A percentile compares a stretch with the other conserved stretches of the same genome.
These are phyloP conservation scores for Anthoceros angustus DNA, from an alignment of 225 moss, liverwort and hornwort genomes.

Conservation along the genomic window DNA sequence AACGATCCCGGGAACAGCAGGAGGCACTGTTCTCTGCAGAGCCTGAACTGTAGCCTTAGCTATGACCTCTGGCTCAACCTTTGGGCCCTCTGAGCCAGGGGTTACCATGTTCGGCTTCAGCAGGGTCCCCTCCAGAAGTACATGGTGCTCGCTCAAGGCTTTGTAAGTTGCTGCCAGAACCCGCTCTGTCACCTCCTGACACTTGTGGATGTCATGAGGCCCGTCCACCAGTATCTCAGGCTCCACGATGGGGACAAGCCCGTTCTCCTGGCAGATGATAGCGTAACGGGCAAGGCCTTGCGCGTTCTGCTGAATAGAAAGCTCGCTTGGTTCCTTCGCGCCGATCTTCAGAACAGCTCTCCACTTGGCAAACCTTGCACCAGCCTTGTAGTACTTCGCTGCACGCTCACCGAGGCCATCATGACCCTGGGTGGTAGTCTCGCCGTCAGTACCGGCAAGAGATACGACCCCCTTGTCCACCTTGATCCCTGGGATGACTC, in stretches of 20 bases:
- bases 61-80: neutral
- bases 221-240: slow-evolving; percentile 2
- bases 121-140: neutral
- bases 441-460: neutral
- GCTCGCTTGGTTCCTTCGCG: neutral
- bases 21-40: neutral
- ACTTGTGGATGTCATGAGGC: neutral
- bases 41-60: neutral
- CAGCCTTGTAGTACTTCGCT: neutral
- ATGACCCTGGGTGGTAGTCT: neutral
- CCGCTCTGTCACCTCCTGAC: slow-evolving; percentile 3
- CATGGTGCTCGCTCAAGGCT: neutral
- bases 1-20: neutral
- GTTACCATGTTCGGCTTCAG: slow-evolving; percentile 2
- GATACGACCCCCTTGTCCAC: neutral
- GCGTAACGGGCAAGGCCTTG: neutral
- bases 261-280: slow-evolving; percentile 5
- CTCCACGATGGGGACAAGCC: neutral
- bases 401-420: neutral
- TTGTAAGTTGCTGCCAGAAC: neutral
- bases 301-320: neutral
- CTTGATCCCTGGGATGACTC: neutral
- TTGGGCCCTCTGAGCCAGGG: neutral
- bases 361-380: slow-evolving; percentile 1
- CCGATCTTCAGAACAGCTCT: neutral